Evolutionary conservation across 805 yeast species (phyloP).

Genomic region (Kazachstania psychrophila): DNA sequence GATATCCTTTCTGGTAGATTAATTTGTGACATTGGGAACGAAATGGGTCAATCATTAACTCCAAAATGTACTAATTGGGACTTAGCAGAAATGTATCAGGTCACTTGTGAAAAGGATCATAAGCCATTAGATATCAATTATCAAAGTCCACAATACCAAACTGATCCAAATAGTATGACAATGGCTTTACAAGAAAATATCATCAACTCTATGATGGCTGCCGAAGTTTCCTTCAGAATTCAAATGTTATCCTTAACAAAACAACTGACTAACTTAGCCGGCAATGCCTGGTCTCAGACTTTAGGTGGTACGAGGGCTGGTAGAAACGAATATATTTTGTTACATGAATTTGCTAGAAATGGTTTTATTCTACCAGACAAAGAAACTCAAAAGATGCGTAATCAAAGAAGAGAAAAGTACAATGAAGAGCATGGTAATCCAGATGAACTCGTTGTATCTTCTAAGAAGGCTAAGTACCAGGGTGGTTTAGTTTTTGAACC

Average conservation of each 20-base stretch:
- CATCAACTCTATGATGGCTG: slow-evolving; percentile 56
- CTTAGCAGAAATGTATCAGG: slow-evolving; percentile 78
- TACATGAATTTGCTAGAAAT: slow-evolving; percentile 80
- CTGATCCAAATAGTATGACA: slow-evolving; percentile 56
- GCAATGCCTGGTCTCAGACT: slow-evolving; percentile 95
- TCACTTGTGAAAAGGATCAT: slow-evolving; percentile 59
- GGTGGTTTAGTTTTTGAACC: slow-evolving; percentile 98
- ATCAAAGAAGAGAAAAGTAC: slow-evolving; percentile 28
- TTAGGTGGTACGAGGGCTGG: slow-evolving; percentile 93
- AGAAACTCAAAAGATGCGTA: slow-evolving; percentile 36
- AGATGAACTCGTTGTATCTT: slow-evolving; percentile 35
- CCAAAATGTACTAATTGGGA: slow-evolving; percentile 93
- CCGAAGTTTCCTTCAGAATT: slow-evolving; percentile 68
- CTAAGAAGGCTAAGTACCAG: slow-evolving; percentile 65
- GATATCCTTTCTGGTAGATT: slow-evolving; percentile 79
- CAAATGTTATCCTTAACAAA: slow-evolving; percentile 85
- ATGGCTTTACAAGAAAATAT: slow-evolving; percentile 65
- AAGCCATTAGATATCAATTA: slow-evolving; percentile 64
- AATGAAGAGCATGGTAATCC: slow-evolving; percentile 28
- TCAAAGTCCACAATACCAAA: slow-evolving; percentile 53
- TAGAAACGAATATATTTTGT: slow-evolving; percentile 82
- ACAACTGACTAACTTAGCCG: slow-evolving; percentile 87
- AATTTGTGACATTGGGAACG: slow-evolving; percentile 87
- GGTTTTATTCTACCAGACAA: slow-evolving; percentile 86
- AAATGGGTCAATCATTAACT: slow-evolving; percentile 87